Conservation (phyloP, 441 rosid genomes). For the Sinapis alba region DNA sequence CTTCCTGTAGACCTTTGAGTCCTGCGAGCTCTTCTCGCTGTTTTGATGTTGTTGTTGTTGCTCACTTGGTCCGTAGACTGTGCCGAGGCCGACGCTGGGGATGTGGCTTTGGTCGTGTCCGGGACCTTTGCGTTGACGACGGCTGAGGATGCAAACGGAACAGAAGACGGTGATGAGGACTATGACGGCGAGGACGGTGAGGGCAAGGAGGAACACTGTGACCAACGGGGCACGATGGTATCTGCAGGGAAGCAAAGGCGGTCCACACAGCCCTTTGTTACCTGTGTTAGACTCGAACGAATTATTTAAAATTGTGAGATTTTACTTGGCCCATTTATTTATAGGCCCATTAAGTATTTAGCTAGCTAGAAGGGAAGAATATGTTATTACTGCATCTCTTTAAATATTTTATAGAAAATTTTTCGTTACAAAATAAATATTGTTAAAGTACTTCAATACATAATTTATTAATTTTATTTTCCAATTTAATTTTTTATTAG, state of each 20-base stretch:
- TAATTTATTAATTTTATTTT: too few species aligned
- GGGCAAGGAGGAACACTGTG: conserved; percentile 28
- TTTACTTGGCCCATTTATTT: neutral
- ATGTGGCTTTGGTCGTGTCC: neutral
- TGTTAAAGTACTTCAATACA: too few species aligned
- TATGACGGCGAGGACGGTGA: conserved; percentile 40
- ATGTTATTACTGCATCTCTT: too few species aligned
- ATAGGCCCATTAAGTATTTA: neutral
- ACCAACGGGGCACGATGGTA: conserved; percentile 29
- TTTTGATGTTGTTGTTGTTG: neutral
- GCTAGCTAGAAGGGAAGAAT: neutral
- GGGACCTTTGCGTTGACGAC: neutral
- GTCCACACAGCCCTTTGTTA: conserved; percentile 69
- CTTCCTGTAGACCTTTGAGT: conserved; percentile 37
- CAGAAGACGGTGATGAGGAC: conserved; percentile 29
- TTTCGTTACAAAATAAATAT: too few species aligned
- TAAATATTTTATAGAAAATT: too few species aligned
- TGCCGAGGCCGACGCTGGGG: neutral
- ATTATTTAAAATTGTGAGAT: neutral
- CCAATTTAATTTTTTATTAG: too few species aligned
- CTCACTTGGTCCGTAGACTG: conserved; percentile 23
- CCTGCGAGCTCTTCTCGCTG: conserved; percentile 30
- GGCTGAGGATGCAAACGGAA: conserved; percentile 32
- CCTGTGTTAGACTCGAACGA: conserved; percentile 47
- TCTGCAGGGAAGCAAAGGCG: conserved; percentile 60